These are phyloP conservation scores for Cryptococcus hybrid DNA, from an alignment of 1,284 basidiomycete genomes.

Conservation along the genomic window DNA sequence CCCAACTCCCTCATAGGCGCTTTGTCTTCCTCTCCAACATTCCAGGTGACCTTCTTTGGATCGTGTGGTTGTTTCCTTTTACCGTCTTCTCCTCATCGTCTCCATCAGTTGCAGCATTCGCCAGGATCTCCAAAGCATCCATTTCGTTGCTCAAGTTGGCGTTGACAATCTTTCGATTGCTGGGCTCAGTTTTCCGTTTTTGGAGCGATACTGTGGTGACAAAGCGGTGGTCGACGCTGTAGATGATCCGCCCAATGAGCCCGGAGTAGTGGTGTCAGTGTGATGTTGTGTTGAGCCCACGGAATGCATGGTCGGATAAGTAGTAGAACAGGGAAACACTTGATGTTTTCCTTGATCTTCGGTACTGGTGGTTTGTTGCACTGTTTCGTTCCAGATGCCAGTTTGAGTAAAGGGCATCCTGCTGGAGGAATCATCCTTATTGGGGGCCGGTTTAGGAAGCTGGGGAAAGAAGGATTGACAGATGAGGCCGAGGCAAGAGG, in stretches of 20 bases:
- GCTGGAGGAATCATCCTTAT: neutral
- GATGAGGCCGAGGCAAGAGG: no score
- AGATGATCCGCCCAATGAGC: constrained; percentile 15
- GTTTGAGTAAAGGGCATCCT: neutral
- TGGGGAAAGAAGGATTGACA: neutral
- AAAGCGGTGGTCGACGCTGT: constrained; percentile 18
- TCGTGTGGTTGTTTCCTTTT: constrained; percentile 1
- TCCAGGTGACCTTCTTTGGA: constrained; percentile 16
- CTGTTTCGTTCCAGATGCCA: no score
- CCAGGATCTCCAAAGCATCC: constrained; percentile 50
- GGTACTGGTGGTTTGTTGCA: no score
- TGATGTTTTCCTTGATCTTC: no score
- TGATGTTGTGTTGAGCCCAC: neutral
- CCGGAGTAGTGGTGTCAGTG: constrained; percentile 15
- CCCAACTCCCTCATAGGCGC: constrained; percentile 14
- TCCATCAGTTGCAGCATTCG: constrained; percentile 45
- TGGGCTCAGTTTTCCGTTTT: constrained; percentile 15
- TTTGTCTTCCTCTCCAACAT: constrained; percentile 13
- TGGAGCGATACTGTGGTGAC: constrained; percentile 16
- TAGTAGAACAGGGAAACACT: neutral
- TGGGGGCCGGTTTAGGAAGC: neutral
- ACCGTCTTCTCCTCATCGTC: constrained; percentile 16
- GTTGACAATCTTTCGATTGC: constrained; percentile 42
- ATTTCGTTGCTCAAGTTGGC: constrained; percentile 51
- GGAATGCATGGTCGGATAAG: neutral